Base-by-base conservation (phyloP, 169 alveolate species). In the Plasmodium ovale region DNA sequence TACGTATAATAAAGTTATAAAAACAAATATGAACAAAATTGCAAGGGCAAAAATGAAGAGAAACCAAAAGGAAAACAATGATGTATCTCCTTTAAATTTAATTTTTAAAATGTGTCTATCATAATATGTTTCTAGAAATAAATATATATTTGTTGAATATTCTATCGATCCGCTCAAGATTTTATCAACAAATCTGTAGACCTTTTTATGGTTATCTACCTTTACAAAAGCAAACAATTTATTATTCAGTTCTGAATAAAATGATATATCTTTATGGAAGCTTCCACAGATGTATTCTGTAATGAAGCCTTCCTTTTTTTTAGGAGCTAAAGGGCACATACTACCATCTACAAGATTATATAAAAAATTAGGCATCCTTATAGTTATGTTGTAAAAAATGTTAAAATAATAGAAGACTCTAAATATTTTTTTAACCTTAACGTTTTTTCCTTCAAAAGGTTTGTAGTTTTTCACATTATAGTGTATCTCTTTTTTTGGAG, bases 221-320 rank as follows among this genome's bases (percentile, higher is more conserved):
- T 56, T 72, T 54, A 72, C 31, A 62, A 72, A 72, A 64, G 71
- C 31, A 56, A 72, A 72, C 37, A 72, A 54, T 72, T 54, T 54
- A 44, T 72, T 72, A 39, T 16, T 72, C 1, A 72, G 1, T 31
- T 72, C 71, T 37, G 60, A 58, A 62, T 72, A 72, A n/a, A 72
- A 23, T 19, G 87, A 29, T 29, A 35, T 35, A 6, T 72, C 21
- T 31, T 72, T 72, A 9, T 72, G 65, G 37, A 56, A 31, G 29
- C n/a, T 56, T 21, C 19, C 31, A 44, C 72, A 72, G 16, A 72
- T 44, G 29, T 72, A 72, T 56, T 72, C 87, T 14, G 29, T 62
- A 16, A 35, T 31, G 35, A 16, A 5, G 10, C 23, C 31, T n/a
- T 2, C 16, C 6, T 62, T 7, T 27, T 35, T 62, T 54, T n/a